phyloP scores from a whole-genome alignment of 208 protist genomes.

The Balamuthia mandrillaris region DNA sequence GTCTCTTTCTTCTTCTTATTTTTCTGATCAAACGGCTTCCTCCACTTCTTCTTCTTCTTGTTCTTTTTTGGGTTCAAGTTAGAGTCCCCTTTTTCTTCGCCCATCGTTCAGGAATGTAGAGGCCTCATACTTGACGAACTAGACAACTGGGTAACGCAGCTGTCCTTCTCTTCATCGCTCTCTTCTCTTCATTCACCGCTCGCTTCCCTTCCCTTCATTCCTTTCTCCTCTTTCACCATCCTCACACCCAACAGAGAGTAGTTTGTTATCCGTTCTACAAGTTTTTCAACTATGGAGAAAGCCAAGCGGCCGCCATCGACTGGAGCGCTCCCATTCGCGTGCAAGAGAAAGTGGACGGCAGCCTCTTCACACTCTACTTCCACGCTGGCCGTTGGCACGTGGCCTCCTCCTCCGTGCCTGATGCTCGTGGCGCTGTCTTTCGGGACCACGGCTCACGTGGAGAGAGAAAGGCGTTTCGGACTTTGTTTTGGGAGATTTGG shows the following conservation, averaged over 20 bases:
- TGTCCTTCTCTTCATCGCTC: too few relatives aligned
- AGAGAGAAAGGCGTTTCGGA: neutral
- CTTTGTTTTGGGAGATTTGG: neutral
- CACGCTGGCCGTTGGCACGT: neutral
- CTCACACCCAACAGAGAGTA: neutral
- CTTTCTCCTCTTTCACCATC: neutral
- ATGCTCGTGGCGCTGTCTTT: neutral
- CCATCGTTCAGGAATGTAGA: neutral
- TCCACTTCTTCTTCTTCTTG: neutral
- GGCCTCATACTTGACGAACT: neutral
- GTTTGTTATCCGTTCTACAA: neutral
- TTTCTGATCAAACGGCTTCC: too few relatives aligned
- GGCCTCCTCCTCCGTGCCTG: neutral
- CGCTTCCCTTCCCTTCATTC: too few relatives aligned
- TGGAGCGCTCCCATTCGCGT: neutral
- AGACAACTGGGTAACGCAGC: neutral
- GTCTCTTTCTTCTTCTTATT: too few relatives aligned
- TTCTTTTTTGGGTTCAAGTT: neutral
- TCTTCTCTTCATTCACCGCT: too few relatives aligned
- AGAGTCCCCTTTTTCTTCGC: neutral
- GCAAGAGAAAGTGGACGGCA: constrained; percentile 6
- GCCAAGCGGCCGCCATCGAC: neutral
- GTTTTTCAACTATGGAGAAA: constrained; percentile 12
- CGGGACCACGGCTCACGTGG: neutral
- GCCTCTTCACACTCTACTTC: neutral